A percentile compares a stretch with the other conserved stretches of the same genome.
These are phyloP conservation scores for Phytophthora fragariae DNA, from an alignment of 352 stramenopile species.

Conservation along the genomic window DNA sequence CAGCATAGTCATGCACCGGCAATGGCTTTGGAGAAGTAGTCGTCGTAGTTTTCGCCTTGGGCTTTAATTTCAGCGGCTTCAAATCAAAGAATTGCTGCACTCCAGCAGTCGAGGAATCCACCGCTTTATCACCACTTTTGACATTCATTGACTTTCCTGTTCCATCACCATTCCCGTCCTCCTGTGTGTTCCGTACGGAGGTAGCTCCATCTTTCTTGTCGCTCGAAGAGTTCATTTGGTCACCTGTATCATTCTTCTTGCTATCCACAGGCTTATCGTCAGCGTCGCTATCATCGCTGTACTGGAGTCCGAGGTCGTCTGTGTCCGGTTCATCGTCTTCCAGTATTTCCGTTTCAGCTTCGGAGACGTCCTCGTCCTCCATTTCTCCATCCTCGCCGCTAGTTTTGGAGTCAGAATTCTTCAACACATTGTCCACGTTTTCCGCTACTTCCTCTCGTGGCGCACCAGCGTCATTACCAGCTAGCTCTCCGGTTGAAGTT, in stretches of 20 bases:
- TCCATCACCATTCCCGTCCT: neutral
- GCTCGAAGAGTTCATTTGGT: neutral
- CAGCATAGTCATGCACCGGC: slow-evolving; percentile 32
- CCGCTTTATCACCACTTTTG: slow-evolving; percentile 2
- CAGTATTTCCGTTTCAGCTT: slow-evolving; percentile 48
- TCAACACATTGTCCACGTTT: slow-evolving; percentile 3
- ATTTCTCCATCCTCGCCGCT: slow-evolving; percentile 2
- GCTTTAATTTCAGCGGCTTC: slow-evolving; percentile 37
- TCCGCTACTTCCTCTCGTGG: neutral
- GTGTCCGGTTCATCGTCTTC: slow-evolving; percentile 41
- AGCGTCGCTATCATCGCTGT: slow-evolving; percentile 47
- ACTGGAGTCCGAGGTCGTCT: slow-evolving; percentile 47
- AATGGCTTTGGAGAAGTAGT: slow-evolving; percentile 36
- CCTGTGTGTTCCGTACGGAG: neutral
- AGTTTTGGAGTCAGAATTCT: neutral
- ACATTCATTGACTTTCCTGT: neutral
- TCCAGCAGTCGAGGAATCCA: slow-evolving; percentile 18
- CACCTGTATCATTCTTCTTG: neutral
- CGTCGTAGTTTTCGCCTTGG: slow-evolving; percentile 28
- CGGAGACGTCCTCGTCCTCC: slow-evolving; percentile 43
- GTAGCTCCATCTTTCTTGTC: slow-evolving; percentile 3
- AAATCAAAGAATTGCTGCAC: slow-evolving; percentile 56
- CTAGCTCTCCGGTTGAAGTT: neutral
- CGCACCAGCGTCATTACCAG: slow-evolving; percentile 1
- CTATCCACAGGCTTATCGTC: slow-evolving; percentile 2